phyloP scores from a whole-genome alignment of 306 rosid genomes.

The Lupinus albus region DNA sequence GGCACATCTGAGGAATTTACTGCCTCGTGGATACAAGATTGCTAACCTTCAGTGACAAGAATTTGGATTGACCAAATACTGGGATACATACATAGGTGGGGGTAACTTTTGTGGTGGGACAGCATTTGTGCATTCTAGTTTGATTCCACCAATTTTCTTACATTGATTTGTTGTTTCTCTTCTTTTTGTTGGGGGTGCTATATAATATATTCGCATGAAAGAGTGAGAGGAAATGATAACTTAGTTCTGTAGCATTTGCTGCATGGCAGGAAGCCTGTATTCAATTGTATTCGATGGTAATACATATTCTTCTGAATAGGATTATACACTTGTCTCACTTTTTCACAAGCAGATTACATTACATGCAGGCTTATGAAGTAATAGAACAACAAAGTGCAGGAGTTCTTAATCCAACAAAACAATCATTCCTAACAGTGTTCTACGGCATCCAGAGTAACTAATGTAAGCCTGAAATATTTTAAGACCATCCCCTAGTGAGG shows the following conservation, averaged over 20 bases:
- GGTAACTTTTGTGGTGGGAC: conserved; percentile 39
- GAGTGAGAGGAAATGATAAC: conserved; percentile 41
- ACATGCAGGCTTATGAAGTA: neutral
- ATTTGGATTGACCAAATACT: conserved; percentile 37
- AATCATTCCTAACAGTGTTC: neutral
- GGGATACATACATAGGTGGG: conserved; percentile 34
- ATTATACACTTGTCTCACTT: conserved; percentile 42
- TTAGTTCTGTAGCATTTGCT: conserved; percentile 42
- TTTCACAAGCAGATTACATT: conserved; percentile 18
- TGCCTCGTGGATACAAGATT: conserved; percentile 48
- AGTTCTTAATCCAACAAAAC: neutral
- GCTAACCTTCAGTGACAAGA: conserved; percentile 47
- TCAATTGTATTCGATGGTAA: conserved; percentile 47
- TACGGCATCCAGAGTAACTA: neutral
- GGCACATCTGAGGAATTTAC: conserved; percentile 38
- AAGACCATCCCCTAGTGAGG: neutral
- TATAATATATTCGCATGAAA: conserved; percentile 45
- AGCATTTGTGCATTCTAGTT: conserved; percentile 47
- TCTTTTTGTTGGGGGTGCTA: conserved; percentile 44
- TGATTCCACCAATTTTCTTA: conserved; percentile 49
- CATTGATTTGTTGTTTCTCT: conserved; percentile 5
- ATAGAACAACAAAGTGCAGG: neutral
- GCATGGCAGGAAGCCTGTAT: conserved; percentile 58
- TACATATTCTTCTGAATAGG: conserved; percentile 57
- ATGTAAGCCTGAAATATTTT: neutral